Evolutionary conservation across 225 moss, liverwort and hornwort species (phyloP), one percentile per base, ranked within the genome.

Genomic region (Thuidium tamariscinum): DNA sequence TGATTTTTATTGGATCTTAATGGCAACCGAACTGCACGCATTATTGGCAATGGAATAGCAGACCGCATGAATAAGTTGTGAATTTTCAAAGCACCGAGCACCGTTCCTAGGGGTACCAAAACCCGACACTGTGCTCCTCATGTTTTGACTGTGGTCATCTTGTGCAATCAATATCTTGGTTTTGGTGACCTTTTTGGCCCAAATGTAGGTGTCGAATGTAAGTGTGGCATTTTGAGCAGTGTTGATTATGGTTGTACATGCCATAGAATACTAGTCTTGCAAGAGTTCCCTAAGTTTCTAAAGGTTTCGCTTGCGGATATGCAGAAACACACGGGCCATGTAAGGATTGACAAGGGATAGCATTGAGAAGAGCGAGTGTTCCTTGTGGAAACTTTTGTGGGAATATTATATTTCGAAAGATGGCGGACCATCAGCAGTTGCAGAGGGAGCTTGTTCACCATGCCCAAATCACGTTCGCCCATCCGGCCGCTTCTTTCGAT

Each of bases 381-480:
- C 16, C 8, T 64, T 52, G 84, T 49, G 60, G 80, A 46, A 69
- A 20, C n/a, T 44, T 78, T 59, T 79, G 18, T 46, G 39, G 64
- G 64, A 39, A 10, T 63, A 64, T 49, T 59, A 17, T 36, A 83
- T 39, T 51, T 39, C 44, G 36, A 22, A 78, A 63, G 61, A 89
- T 89, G 89, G 12, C 44, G 29, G 84, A 59, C 34, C 83, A 70
- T 30, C 70, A 88, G 71, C 66, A 73, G 79, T 74, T 91, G 61
- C 72, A 82, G 29, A 65, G 4, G 61, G 89, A 87, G 85, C 89
- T 91, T 68, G 37, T 91, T 79, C 88, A 89, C 70, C 88, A 91
- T 86, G 89, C 89, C 13, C 80, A 91, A 85, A 41, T 89, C 73
- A 89, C 91, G 16, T 83, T 91, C 44, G 91, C 91, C 23, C 87